Conservation (phyloP, 2,329 filamentous ascomycete genomes). For the Dryadomyces quercus-mongolicae region DNA sequence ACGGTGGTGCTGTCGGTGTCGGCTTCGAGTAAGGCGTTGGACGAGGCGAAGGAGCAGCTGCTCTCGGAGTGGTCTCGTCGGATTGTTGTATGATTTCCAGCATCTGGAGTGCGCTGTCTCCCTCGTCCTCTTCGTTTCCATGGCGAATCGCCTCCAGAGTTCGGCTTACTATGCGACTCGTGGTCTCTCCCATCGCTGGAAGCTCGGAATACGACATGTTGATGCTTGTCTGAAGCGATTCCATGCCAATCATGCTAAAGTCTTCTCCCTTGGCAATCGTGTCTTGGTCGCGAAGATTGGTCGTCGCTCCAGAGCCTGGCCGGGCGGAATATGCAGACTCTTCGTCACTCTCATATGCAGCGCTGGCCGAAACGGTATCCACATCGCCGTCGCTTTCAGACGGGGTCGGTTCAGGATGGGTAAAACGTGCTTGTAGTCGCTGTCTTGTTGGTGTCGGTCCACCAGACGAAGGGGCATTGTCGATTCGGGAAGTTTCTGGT, state of each 20-base stretch:
- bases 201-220: constrained; percentile 28
- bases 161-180: constrained; percentile 43
- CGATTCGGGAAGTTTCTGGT: too few species aligned
- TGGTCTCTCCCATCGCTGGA: constrained; percentile 41
- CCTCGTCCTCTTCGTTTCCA: constrained; percentile 6
- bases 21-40: not conserved
- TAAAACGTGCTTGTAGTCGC: not conserved
- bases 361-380: not conserved
- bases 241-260: constrained; percentile 16
- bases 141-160: constrained; percentile 38
- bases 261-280: constrained; percentile 18
- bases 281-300: constrained; percentile 15
- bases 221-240: constrained; percentile 11
- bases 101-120: constrained; percentile 1
- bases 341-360: constrained; percentile 7
- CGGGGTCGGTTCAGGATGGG: not conserved
- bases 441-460: not conserved
- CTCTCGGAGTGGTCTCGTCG: not conserved
- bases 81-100: constrained; percentile 9
- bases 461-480: too few species aligned
- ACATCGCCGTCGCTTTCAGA: constrained; percentile 1
- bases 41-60: not conserved
- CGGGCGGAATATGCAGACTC: constrained; percentile 17
- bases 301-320: constrained; percentile 3
- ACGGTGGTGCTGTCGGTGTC: not conserved